Base-by-base conservation (phyloP, 139 green algal genomes). In the Closterium sp. region DNA sequence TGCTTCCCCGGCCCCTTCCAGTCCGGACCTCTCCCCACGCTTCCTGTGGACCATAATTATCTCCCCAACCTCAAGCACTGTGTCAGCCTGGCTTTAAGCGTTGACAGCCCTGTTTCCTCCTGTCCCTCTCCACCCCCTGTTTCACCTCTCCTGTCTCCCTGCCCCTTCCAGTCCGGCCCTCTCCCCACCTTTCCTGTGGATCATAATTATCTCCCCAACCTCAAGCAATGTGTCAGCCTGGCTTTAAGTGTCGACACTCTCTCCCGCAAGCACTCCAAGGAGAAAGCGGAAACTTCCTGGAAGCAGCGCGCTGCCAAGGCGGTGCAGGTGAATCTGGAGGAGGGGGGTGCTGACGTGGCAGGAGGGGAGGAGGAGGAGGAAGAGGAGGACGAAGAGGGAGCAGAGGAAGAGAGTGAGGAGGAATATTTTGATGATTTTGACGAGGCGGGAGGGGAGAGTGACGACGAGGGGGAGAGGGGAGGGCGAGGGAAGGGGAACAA, bases 231-330 rank as follows among this genome's bases (percentile, higher is more conserved):
- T 19, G 89, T 91, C 4, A 34, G 31, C 7, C 36, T 91, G 89
- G 89, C 89, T 31, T 33, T 86, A 28, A 89, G 89, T 30, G 31
- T 91, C 25, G 89, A 91, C 30, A 87, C 35, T 10, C 34, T 69
- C 21, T 83, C 89, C 9, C 89, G 76, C 36, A 91, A 89, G 36
- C 28, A 28, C 89, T 91, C 89, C 28, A 83, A 86, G 89, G 89
- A 31, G 25, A 86, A 64, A 1, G 87, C 87, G 36, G 33, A 91
- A 30, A n/a, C 76, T 30, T 86, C 87, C 21, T 91, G 87, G 87
- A 83, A 35, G 69, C 35, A n/a, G 33, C 34, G 34, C 2, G 12
- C 55, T 28, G 23, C 55, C 12, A 86, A 91, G 25, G 32, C 87
- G 31, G 33, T 87, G 25, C 76, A 86, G 4, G 5, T 91, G 87